Evolutionary conservation across 495 filamentous ascomycete species (phyloP).

Genomic region (Aspergillus sclerotiicarbonarius): DNA sequence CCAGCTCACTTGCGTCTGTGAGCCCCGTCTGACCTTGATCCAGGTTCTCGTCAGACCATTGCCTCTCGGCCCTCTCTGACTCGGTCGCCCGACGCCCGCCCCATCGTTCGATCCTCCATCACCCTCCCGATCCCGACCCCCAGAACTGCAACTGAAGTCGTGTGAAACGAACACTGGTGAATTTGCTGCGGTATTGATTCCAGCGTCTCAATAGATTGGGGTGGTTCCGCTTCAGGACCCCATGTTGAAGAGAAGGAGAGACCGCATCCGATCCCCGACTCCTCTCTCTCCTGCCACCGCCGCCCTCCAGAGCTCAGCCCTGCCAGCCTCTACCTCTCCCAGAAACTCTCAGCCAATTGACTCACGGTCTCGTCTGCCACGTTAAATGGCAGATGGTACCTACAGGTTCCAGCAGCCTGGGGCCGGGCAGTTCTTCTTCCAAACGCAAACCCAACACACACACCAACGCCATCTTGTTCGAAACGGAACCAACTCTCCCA

Average conservation of each 20-base stretch:
- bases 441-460: constrained; percentile 51
- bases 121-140: constrained; percentile 7
- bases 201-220: constrained; percentile 18
- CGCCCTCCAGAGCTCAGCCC: constrained; percentile 14
- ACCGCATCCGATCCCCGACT: constrained; percentile 44
- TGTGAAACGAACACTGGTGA: constrained; percentile 14
- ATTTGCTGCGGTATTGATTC: constrained; percentile 13
- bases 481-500: constrained; percentile 55
- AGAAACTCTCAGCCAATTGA: constrained; percentile 30
- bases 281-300: constrained; percentile 29
- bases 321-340: constrained; percentile 21
- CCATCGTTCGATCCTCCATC: constrained; percentile 19
- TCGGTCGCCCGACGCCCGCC: constrained; percentile 30
- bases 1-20: constrained; percentile 13
- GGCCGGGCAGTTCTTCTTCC: constrained; percentile 62
- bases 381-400: constrained; percentile 83
- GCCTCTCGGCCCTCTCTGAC: constrained; percentile 31
- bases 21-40: constrained; percentile 18
- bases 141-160: constrained; percentile 3
- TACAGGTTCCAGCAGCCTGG: constrained; percentile 73
- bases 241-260: constrained; percentile 55
- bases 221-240: constrained; percentile 41
- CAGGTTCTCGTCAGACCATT: constrained; percentile 17
- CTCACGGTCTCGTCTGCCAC: constrained; percentile 45
- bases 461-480: constrained; percentile 52